phyloP scores from a whole-genome alignment of 1,284 basidiomycete species.

The Quambalaria eucalypti region DNA sequence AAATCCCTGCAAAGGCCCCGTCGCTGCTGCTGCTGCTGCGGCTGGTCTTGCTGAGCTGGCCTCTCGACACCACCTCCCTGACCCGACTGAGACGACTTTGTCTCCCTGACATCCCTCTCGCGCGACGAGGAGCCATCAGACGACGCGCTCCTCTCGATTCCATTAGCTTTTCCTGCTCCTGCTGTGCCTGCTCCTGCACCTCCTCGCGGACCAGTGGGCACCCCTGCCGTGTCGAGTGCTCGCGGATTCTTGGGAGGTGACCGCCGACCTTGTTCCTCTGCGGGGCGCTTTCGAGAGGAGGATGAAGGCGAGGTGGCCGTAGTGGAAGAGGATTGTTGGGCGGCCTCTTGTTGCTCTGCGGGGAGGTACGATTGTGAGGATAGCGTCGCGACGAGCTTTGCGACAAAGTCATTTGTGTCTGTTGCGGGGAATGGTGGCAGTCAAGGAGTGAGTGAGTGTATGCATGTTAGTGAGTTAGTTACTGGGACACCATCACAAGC shows the following conservation, averaged over 20 bases:
- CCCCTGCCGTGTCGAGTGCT: background rate
- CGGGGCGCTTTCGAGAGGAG: constrained; percentile 17
- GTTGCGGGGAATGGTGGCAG: background rate
- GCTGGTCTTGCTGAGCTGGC: constrained; percentile 5
- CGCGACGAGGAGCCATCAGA: constrained; percentile 10
- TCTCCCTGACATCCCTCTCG: constrained; percentile 16
- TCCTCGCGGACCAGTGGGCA: background rate
- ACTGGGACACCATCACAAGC: constrained; percentile 1
- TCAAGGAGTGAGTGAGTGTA: background rate
- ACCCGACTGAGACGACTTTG: no score
- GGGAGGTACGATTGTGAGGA: constrained; percentile 72
- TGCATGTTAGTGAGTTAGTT: background rate
- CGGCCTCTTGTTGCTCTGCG: constrained; percentile 49
- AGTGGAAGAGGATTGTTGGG: no score
- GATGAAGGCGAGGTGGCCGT: background rate
- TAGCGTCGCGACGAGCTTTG: constrained; percentile 53
- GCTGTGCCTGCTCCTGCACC: background rate
- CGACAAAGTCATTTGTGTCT: constrained; percentile 71
- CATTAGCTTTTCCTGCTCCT: background rate
- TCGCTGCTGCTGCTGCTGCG: constrained; percentile 1
- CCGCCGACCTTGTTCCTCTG: constrained; percentile 16
- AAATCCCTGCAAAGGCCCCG: constrained; percentile 38
- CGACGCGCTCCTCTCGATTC: no score
- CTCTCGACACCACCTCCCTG: no score
- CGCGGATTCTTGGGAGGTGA: constrained; percentile 4